phyloP scores from a whole-genome alignment of 345 rosid genomes.

The Abelmoschus esculentus region DNA sequence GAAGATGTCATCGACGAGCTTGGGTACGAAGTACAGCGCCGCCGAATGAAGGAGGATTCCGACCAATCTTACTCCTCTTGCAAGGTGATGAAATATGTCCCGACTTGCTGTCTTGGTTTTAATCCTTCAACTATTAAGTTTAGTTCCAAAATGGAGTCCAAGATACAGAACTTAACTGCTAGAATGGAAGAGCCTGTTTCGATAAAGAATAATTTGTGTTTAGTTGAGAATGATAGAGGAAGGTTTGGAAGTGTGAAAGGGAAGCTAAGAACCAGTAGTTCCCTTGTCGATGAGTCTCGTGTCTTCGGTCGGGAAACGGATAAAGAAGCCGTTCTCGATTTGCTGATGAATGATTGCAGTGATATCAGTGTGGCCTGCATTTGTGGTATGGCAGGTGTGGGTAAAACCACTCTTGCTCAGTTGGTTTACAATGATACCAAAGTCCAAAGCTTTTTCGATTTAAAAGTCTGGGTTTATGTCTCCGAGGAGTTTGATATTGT shows the following conservation, averaged over 20 bases:
- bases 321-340: constrained; percentile 7
- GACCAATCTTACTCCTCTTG: not conserved
- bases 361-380: constrained; percentile 19
- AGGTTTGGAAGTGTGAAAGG: not conserved
- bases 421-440: constrained; percentile 5
- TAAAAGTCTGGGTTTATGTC: constrained; percentile 13
- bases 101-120: not conserved
- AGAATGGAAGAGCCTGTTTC: not conserved
- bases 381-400: constrained; percentile 23
- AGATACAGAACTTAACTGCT: not conserved
- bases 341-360: constrained; percentile 4
- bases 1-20: constrained; percentile 21
- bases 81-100: not conserved
- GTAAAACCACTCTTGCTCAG: constrained; percentile 28
- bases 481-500: not conserved
- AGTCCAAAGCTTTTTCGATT: not conserved
- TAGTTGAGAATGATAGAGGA: constrained; percentile 5
- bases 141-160: constrained; percentile 6
- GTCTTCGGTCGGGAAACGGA: constrained; percentile 24
- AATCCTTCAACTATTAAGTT: not conserved
- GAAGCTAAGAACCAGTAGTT: not conserved
- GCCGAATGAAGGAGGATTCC: not conserved
- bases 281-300: constrained; percentile 1
- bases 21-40: not conserved
- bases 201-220: constrained; percentile 1